A percentile compares a stretch with the other conserved stretches of the same genome.
Conservation (phyloP, 768 basidiomycete genomes). For the Russula griseocarnosa region DNA sequence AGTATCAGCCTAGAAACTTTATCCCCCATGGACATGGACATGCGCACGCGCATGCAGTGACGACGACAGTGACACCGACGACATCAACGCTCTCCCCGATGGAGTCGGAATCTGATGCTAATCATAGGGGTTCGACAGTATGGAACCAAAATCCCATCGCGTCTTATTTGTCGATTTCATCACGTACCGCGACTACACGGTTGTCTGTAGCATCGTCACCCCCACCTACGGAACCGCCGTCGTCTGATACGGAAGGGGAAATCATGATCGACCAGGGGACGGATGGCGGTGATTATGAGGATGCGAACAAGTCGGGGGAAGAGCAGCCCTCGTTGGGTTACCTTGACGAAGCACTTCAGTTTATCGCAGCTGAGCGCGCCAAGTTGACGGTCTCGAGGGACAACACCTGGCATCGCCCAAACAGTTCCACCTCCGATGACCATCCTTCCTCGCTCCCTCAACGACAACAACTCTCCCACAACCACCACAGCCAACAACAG, state of each 20-base stretch:
- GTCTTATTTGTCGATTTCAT: constrained; percentile 48
- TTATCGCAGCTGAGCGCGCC: constrained; percentile 67
- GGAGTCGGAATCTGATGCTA: constrained; percentile 42
- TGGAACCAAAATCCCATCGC: constrained; percentile 60
- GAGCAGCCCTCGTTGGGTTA: constrained; percentile 64
- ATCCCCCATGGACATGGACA: no score
- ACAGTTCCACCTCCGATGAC: constrained; percentile 28
- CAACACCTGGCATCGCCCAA: constrained; percentile 20
- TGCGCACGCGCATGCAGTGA: constrained; percentile 10
- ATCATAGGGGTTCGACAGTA: constrained; percentile 50
- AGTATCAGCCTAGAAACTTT: constrained; percentile 46
- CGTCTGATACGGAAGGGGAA: constrained; percentile 32
- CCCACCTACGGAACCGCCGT: constrained; percentile 29
- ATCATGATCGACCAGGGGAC: constrained; percentile 26
- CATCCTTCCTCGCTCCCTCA: constrained; percentile 6
- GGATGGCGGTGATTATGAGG: constrained; percentile 27
- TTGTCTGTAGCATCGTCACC: constrained; percentile 25
- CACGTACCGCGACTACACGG: constrained; percentile 26
- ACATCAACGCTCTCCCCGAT: constrained; percentile 34
- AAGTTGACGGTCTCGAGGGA: constrained; percentile 46
- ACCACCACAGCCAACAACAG: not conserved
- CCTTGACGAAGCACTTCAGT: constrained; percentile 70
- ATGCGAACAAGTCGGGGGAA: constrained; percentile 33
- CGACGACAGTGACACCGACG: constrained; percentile 29
- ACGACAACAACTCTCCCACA: not conserved